These are phyloP conservation scores for Cyclotella choctawhatcheeana DNA, from an alignment of 108 stramenopile species.

Conservation along the genomic window DNA sequence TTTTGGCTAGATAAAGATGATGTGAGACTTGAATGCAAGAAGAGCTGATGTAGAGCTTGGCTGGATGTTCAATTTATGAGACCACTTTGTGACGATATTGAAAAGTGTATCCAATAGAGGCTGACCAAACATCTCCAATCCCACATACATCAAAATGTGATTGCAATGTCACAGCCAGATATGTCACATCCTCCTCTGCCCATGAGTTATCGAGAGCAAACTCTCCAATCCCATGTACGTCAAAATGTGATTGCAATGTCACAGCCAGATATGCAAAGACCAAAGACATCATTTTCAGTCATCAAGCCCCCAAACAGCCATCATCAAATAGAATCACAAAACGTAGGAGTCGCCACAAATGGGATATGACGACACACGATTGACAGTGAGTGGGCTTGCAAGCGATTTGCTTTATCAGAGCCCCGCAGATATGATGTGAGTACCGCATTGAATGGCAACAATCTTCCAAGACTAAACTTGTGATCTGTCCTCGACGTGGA, in stretches of 20 bases:
- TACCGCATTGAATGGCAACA: not conserved
- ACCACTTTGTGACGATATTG: not conserved
- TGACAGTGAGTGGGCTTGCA: not conserved
- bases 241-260: conserved; percentile 1
- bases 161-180: too few relatives aligned
- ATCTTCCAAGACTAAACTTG: not conserved
- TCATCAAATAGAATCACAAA: not conserved
- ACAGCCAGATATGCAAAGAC: too few relatives aligned
- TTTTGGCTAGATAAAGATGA: not conserved
- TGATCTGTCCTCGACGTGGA: too few relatives aligned
- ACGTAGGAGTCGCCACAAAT: too few relatives aligned
- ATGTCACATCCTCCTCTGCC: too few relatives aligned
- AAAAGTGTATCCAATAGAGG: not conserved
- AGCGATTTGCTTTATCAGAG: too few relatives aligned
- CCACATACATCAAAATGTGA: not conserved
- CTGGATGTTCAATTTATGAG: not conserved
- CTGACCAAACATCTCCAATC: not conserved
- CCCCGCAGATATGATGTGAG: too few relatives aligned
- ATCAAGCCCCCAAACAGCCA: not conserved
- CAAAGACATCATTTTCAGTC: too few relatives aligned
- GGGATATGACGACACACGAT: not conserved
- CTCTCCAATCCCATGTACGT: too few relatives aligned
- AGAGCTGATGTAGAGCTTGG: not conserved
- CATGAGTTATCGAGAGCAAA: too few relatives aligned
- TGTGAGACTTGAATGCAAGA: not conserved